Evolutionary conservation across 257 asterid species (phyloP).

Genomic region (Ajuga chamaepitys): DNA sequence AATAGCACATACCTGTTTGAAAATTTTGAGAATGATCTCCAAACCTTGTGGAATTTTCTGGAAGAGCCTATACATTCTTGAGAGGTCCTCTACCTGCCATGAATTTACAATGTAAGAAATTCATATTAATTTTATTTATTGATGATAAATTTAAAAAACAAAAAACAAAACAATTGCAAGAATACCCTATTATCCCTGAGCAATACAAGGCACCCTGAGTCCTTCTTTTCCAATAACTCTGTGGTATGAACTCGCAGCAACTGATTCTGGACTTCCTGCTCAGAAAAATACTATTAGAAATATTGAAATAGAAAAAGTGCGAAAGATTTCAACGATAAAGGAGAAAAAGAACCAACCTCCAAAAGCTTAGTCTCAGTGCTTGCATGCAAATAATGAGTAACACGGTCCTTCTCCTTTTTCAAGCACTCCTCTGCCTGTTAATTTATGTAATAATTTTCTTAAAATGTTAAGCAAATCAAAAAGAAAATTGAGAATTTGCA

Average conservation of each 20-base stretch:
- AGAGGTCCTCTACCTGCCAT: conserved; percentile 60
- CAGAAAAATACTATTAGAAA: no score
- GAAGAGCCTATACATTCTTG: conserved; percentile 57
- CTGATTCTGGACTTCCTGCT: conserved; percentile 32
- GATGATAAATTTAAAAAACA: no score
- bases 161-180: no score
- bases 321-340: no score
- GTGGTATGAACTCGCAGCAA: conserved; percentile 29
- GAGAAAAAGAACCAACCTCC: no score
- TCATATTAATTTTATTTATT: no score
- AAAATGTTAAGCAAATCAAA: no score
- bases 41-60: conserved; percentile 27
- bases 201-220: conserved; percentile 53
- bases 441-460: no score
- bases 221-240: conserved; percentile 52
- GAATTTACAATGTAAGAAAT: no score
- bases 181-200: conserved; percentile 50
- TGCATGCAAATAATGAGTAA: conserved; percentile 43
- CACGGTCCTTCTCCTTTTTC: conserved; percentile 49
- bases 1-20: conserved; percentile 75
- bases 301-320: no score
- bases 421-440: conserved; percentile 58
- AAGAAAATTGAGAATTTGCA: no score
- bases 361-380: conserved; percentile 39
- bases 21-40: conserved; percentile 29